Percentiles rank a stretch among this genome's conserved stretches.
Conservation (phyloP, 176 grass and related monocot genomes). For the Hsuehochloa calcarea region DNA sequence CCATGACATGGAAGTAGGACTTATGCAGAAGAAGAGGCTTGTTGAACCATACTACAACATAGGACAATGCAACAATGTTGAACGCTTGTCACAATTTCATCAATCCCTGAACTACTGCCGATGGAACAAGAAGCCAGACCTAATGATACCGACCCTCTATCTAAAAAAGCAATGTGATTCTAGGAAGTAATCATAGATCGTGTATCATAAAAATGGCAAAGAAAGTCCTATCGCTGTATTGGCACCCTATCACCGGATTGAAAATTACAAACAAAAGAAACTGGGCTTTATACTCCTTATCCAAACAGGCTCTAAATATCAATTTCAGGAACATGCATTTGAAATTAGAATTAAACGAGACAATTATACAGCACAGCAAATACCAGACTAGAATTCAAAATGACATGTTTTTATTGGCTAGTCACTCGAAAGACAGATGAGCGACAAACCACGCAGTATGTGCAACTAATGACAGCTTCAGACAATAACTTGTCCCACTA, state of each 20-base stretch:
- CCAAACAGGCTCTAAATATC: not conserved
- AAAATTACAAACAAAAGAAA: not conserved
- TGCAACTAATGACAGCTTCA: not conserved
- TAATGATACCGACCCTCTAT: too few relatives aligned
- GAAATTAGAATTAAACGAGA: not conserved
- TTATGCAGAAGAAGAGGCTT: too few relatives aligned
- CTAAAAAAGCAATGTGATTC: too few relatives aligned
- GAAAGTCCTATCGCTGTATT: too few relatives aligned
- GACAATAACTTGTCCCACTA: not conserved
- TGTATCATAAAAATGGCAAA: not conserved
- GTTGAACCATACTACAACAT: too few relatives aligned
- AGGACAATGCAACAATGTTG: too few relatives aligned
- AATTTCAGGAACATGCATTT: not conserved
- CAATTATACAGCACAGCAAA: not conserved
- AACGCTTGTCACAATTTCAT: too few relatives aligned
- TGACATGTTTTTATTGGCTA: not conserved
- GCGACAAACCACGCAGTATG: not conserved
- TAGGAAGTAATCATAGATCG: not conserved
- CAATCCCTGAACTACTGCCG: not conserved
- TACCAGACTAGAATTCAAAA: not conserved
- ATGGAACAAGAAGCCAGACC: too few relatives aligned
- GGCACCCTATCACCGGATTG: too few relatives aligned
- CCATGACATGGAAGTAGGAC: too few relatives aligned
- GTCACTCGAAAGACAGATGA: not conserved
- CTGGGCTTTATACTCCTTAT: not conserved